Conservation (phyloP, 306 rosid genomes). For the Vigna unguiculata region DNA sequence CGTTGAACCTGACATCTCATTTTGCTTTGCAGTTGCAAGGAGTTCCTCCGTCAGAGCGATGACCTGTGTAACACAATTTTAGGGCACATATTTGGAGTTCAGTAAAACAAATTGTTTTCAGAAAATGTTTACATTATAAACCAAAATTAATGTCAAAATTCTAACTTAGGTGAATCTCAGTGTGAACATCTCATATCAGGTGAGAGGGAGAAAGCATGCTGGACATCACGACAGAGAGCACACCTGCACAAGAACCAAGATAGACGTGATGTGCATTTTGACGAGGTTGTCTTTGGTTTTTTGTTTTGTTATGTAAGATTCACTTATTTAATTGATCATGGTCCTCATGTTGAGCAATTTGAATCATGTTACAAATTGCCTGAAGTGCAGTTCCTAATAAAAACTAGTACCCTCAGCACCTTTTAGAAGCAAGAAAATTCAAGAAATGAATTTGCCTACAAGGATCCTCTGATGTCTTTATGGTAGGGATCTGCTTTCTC, state of each 20-base stretch:
- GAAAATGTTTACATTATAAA: constrained; percentile 44
- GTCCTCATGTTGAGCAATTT: constrained; percentile 52
- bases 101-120: constrained; percentile 36
- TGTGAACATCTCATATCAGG: constrained; percentile 79
- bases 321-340: constrained; percentile 11
- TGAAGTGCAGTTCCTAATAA: constrained; percentile 44
- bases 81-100: constrained; percentile 55
- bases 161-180: constrained; percentile 81
- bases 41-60: constrained; percentile 92
- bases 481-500: constrained; percentile 26
- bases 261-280: constrained; percentile 79
- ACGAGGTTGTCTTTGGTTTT: constrained; percentile 45
- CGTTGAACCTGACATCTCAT: constrained; percentile 60
- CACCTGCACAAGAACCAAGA: constrained; percentile 96
- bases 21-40: constrained; percentile 86
- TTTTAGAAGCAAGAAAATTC: constrained; percentile 55
- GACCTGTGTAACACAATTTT: constrained; percentile 70
- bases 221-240: constrained; percentile 77
- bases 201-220: constrained; percentile 71
- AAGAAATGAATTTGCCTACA: constrained; percentile 36
- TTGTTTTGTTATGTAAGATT: constrained; percentile 45
- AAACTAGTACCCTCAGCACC: constrained; percentile 63
- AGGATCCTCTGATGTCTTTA: constrained; percentile 37
- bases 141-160: constrained; percentile 59
- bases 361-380: constrained; percentile 45